Evolutionary conservation across 2,329 filamentous ascomycete genomes (phyloP).

Genomic region (Cylindrodendrum hubeiense): DNA sequence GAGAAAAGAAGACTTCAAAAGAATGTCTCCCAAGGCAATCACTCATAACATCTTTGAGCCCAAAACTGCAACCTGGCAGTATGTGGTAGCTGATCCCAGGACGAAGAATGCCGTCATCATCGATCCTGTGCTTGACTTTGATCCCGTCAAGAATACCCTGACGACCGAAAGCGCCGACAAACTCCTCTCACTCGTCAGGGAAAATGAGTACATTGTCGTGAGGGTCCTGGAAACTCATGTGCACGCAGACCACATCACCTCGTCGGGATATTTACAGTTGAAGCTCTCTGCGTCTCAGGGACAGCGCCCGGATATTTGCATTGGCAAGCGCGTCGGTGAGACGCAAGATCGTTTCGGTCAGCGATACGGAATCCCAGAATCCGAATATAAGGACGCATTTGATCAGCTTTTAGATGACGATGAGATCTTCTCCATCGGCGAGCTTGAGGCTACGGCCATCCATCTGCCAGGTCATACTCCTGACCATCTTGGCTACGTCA

Average conservation of each 20-base stretch:
- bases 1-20: not conserved
- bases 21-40: slow-evolving; percentile 44
- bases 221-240: slow-evolving; percentile 71
- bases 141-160: slow-evolving; percentile 55
- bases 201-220: slow-evolving; percentile 60
- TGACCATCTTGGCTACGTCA: slow-evolving; percentile 69
- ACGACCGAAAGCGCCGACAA: slow-evolving; percentile 63
- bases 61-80: slow-evolving; percentile 67
- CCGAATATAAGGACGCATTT: slow-evolving; percentile 61
- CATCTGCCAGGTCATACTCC: slow-evolving; percentile 71
- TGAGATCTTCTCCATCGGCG: slow-evolving; percentile 63
- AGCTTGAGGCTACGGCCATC: slow-evolving; percentile 56
- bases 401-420: slow-evolving; percentile 66
- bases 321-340: slow-evolving; percentile 62
- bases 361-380: slow-evolving; percentile 58
- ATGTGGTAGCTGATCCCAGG: slow-evolving; percentile 65
- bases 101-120: slow-evolving; percentile 66
- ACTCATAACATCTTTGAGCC: slow-evolving; percentile 56
- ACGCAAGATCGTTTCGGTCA: slow-evolving; percentile 63
- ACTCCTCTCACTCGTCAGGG: slow-evolving; percentile 57
- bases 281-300: slow-evolving; percentile 51
- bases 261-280: slow-evolving; percentile 66
- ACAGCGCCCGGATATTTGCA: slow-evolving; percentile 58
- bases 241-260: slow-evolving; percentile 71
- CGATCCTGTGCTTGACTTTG: slow-evolving; percentile 71